A percentile compares a stretch with the other conserved stretches of the same genome.
These are phyloP conservation scores for Xylariaceae sp. DNA, from an alignment of 2,329 filamentous ascomycete genomes.

Conservation along the genomic window DNA sequence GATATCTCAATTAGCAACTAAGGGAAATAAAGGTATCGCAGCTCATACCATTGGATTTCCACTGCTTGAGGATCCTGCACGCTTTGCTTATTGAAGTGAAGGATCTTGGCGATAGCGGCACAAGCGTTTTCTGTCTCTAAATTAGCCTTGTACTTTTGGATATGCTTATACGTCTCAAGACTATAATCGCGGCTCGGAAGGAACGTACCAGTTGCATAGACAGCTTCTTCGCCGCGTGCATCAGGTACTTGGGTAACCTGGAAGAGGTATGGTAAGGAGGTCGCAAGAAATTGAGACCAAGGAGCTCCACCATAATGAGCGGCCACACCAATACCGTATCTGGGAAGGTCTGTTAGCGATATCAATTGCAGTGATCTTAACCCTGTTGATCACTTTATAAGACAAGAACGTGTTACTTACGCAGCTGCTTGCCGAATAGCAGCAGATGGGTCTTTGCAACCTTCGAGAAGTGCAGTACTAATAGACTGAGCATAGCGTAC, in stretches of 20 bases:
- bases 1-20: conserved; percentile 6
- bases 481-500: conserved; percentile 88
- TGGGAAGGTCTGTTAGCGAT: conserved; percentile 25
- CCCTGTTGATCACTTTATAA: background rate
- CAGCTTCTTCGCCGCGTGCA: conserved; percentile 87
- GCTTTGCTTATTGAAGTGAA: conserved; percentile 84
- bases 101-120: conserved; percentile 93
- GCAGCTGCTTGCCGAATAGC: conserved; percentile 95
- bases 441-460: conserved; percentile 83
- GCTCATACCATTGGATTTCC: conserved; percentile 68
- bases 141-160: conserved; percentile 20
- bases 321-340: conserved; percentile 87
- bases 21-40: background rate
- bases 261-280: conserved; percentile 81
- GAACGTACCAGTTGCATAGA: conserved; percentile 75
- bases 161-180: background rate
- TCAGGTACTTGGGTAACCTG: conserved; percentile 81
- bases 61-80: conserved; percentile 79
- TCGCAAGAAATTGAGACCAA: conserved; percentile 87
- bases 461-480: conserved; percentile 82
- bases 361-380: background rate
- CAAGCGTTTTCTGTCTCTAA: conserved; percentile 78
- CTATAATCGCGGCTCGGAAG: too few species aligned
- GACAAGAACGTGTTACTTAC: conserved; percentile 46
- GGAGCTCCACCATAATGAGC: conserved; percentile 87